A percentile compares a stretch with the other conserved stretches of the same genome.
phyloP scores from a whole-genome alignment of 371 early-diverging fungal genomes.

The Rhizopus microsporus region DNA sequence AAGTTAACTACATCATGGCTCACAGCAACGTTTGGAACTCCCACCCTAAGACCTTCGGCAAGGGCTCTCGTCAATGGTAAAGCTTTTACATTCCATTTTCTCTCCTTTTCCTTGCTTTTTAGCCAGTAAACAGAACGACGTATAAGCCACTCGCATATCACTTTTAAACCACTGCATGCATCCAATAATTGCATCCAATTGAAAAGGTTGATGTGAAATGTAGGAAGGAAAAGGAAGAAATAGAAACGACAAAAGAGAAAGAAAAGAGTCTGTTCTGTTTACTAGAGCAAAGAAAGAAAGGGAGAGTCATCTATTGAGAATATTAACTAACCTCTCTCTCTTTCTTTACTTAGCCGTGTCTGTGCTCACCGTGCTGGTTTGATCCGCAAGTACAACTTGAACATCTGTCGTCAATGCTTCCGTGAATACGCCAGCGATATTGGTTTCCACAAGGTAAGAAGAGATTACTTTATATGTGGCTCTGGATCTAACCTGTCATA shows the following conservation, averaged over 20 bases:
- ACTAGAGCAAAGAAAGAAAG: constrained; percentile 2
- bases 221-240: neutral
- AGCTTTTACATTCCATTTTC: neutral
- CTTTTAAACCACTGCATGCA: neutral
- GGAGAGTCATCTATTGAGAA: neutral
- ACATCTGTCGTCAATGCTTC: constrained; percentile 99
- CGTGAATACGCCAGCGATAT: constrained; percentile 98
- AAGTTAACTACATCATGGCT: constrained; percentile 69
- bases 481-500: neutral
- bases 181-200: no score
- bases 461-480: no score
- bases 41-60: constrained; percentile 95
- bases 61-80: constrained; percentile 98
- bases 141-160: constrained; percentile 25
- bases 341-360: constrained; percentile 76
- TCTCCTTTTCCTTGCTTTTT: constrained; percentile 3
- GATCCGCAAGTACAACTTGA: constrained; percentile 99
- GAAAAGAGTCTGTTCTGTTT: neutral
- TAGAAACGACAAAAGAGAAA: neutral
- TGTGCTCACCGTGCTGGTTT: constrained; percentile 99
- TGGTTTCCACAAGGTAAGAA: constrained; percentile 65
- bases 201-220: no score
- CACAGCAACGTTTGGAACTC: constrained; percentile 97
- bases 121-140: constrained; percentile 3
- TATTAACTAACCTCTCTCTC: constrained; percentile 1